Evolutionary conservation across 1,284 basidiomycete genomes (phyloP), one percentile per base, ranked within the genome.

Genomic region (Sutorius eximius): DNA sequence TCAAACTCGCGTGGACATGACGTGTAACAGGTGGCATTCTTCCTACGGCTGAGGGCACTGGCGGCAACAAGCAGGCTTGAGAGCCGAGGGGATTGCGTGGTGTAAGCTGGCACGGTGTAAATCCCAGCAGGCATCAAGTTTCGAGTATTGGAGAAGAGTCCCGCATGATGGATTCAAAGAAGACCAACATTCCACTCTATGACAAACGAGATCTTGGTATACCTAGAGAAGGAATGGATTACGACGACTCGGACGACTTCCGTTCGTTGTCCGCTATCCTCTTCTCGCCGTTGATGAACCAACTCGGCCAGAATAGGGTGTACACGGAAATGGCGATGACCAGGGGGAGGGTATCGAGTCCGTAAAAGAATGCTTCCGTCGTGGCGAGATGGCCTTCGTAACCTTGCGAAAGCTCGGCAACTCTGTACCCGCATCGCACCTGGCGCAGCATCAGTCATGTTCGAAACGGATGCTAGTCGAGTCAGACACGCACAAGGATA

Each of bases 351-450:
- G 86, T 86, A 66, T 90, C 87, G 33, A 89, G 74, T 1, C 71
- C 80, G 61, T 88, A 87, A 72, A 90, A 89, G 65, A 78, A 82
- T 2, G 69, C 65, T 67, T 87, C 84, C 20, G 80, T 80, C 0
- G 81, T 86, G 9, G 83, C 78, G 15, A 89, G 75, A 48, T 75
- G 75, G 4, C 87, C 87, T 29, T 71, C 66, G 69, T 79, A 87
- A 32, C 87, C 88, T 71, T 89, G 73, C 9, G 80, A 81, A 20
- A 87, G 75, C 62, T 90, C 87, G 33, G 83, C 76, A 3, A 83
- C 83, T 66, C 89, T 80, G 70, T 83, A 90, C 4, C 80, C 71
- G 40, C 84, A 88, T 64, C 87, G 83, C 60, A 89, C 78, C 85
- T 86, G 47, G 10, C 33, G 24, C 30, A n/a, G 36, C 10, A 9